A percentile compares a stretch with the other conserved stretches of the same genome.
These are phyloP conservation scores for Agaricus subrufescens DNA, from an alignment of 768 basidiomycete species.

Conservation along the genomic window DNA sequence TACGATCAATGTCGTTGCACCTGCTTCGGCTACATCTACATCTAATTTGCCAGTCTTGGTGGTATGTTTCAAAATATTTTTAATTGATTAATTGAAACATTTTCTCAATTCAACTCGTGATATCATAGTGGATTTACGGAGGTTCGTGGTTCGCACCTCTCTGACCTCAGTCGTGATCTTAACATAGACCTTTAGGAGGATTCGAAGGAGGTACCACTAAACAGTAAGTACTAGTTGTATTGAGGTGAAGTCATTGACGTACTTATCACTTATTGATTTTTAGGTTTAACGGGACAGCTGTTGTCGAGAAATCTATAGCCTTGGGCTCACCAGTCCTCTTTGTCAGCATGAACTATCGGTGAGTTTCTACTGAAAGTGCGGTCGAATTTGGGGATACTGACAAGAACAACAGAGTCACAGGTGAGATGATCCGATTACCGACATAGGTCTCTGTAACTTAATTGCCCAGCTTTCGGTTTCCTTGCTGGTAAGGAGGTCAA, in stretches of 20 bases:
- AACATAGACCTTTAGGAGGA: slow-evolving; percentile 13
- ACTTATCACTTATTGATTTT: too few species aligned
- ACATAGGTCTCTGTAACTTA: background rate
- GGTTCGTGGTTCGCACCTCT: slow-evolving; percentile 20
- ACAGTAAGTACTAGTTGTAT: background rate
- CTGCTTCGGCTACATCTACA: slow-evolving; percentile 29
- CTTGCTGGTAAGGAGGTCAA: slow-evolving; percentile 40
- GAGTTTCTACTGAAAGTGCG: background rate
- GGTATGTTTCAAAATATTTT: slow-evolving; percentile 26
- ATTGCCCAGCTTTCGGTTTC: slow-evolving; percentile 28
- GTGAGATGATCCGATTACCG: background rate
- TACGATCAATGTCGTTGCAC: slow-evolving; percentile 48
- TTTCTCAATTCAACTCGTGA: background rate
- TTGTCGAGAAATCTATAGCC: slow-evolving; percentile 40
- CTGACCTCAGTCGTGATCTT: too few species aligned
- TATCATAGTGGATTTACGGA: slow-evolving; percentile 42
- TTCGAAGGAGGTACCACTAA: slow-evolving; percentile 21
- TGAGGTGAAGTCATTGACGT: too few species aligned
- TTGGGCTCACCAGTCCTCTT: slow-evolving; percentile 40
- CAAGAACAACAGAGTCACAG: slow-evolving; percentile 8
- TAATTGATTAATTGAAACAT: background rate
- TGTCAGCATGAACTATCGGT: slow-evolving; percentile 44
- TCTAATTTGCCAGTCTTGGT: slow-evolving; percentile 51
- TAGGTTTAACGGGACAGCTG: slow-evolving; percentile 32
- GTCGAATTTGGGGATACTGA: background rate